Percentiles rank a stretch among this genome's conserved stretches.
These are phyloP conservation scores for Exidia glandulosa DNA, from an alignment of 768 basidiomycete genomes.

Conservation along the genomic window DNA sequence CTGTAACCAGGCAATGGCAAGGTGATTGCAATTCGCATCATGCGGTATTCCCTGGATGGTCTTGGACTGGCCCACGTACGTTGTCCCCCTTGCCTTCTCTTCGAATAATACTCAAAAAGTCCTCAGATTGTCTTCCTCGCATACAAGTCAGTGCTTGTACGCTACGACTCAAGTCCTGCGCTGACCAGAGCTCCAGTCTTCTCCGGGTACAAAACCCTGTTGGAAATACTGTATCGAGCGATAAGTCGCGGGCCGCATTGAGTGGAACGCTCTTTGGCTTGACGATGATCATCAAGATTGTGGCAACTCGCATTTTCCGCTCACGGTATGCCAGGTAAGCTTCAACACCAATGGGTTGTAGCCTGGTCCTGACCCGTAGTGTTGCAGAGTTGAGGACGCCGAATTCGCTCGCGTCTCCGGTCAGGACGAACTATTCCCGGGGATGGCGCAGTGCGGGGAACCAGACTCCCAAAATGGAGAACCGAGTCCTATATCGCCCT, in stretches of 20 bases:
- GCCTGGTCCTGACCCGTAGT: background rate
- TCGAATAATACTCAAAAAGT: background rate
- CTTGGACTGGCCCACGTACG: constrained; percentile 15
- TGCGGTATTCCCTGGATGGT: constrained; percentile 28
- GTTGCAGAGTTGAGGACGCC: background rate
- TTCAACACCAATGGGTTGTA: background rate
- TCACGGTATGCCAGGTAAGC: background rate
- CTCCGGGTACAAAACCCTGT: background rate
- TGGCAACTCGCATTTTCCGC: background rate
- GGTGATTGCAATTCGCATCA: constrained; percentile 8
- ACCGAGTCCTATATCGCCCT: background rate
- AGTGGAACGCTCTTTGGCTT: background rate
- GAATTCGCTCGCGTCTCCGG: background rate
- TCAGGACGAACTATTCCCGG: background rate
- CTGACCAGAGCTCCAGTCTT: background rate
- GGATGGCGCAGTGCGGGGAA: background rate
- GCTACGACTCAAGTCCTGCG: too few relatives aligned
- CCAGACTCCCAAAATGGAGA: background rate
- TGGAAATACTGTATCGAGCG: background rate
- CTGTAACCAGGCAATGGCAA: constrained; percentile 8
- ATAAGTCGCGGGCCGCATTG: background rate
- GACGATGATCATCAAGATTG: background rate
- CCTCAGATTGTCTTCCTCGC: constrained; percentile 13
- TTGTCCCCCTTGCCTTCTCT: background rate
- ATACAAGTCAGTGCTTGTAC: background rate